Evolutionary conservation across 1,284 basidiomycete species (phyloP).

Genomic region (Butyriboletus appendiculatus): DNA sequence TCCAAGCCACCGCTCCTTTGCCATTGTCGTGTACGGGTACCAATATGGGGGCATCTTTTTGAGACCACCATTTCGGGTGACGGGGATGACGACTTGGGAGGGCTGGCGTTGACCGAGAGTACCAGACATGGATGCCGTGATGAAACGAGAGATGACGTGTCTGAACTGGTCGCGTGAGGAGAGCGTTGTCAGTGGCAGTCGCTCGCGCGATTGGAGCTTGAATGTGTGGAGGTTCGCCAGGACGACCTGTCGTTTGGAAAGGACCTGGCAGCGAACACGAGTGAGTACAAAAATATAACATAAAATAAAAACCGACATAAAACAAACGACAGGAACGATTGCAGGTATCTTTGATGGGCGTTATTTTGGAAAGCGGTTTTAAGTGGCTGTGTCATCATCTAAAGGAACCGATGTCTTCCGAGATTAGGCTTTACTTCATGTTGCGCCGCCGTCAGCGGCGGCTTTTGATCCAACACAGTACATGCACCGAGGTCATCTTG

Average conservation of each 20-base stretch:
- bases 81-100: slow-evolving; percentile 18
- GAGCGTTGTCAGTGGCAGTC: slow-evolving; percentile 46
- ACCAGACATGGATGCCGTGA: slow-evolving; percentile 49
- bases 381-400: slow-evolving; percentile 21
- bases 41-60: slow-evolving; percentile 78
- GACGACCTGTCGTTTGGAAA: slow-evolving; percentile 32
- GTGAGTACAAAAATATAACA: neutral
- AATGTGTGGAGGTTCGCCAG: slow-evolving; percentile 33
- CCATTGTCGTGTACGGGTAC: slow-evolving; percentile 88
- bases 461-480: neutral
- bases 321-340: slow-evolving; percentile 29
- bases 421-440: neutral
- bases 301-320: slow-evolving; percentile 9
- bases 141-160: slow-evolving; percentile 51
- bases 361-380: slow-evolving; percentile 17
- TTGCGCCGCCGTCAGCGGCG: no score
- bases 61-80: slow-evolving; percentile 42
- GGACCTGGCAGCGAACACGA: slow-evolving; percentile 10
- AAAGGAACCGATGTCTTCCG: no score
- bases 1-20: slow-evolving; percentile 88
- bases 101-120: slow-evolving; percentile 22
- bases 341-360: slow-evolving; percentile 22
- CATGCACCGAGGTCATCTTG: neutral
- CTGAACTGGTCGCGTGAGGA: slow-evolving; percentile 53
- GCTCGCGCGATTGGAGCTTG: slow-evolving; percentile 36